Evolutionary conservation across 2,329 filamentous ascomycete species (phyloP).

Genomic region (Trichoderma breve): DNA sequence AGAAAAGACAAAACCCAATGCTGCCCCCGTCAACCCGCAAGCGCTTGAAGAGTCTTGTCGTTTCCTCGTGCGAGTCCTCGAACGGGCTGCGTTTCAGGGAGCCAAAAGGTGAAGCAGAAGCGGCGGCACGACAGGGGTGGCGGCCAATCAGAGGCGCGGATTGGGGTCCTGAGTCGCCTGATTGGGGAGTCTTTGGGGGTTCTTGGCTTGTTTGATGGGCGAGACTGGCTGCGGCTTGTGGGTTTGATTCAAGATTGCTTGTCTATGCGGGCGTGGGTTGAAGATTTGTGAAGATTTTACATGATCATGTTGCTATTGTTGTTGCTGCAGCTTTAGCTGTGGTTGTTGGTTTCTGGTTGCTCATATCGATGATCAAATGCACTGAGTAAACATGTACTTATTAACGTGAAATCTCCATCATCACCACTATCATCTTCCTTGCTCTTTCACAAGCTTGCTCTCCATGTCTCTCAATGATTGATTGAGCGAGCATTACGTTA

Average conservation of each 20-base stretch:
- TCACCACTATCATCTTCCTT: background rate
- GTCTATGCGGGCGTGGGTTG: background rate
- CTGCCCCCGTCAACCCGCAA: background rate
- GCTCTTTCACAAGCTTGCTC: background rate
- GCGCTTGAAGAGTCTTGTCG: background rate
- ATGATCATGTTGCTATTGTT: background rate
- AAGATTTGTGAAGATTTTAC: background rate
- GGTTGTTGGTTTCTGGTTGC: background rate
- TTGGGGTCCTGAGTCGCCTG: constrained; percentile 17
- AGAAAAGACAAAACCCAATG: background rate
- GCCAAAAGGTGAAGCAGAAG: constrained; percentile 18
- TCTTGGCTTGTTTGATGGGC: background rate
- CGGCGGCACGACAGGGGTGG: background rate
- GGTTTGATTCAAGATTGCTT: background rate
- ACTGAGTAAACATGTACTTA: background rate
- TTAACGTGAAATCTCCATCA: background rate
- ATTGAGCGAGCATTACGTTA: background rate
- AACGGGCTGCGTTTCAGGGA: constrained; percentile 20
- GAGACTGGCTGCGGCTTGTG: background rate
- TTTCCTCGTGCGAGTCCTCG: background rate
- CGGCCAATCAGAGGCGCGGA: constrained; percentile 16
- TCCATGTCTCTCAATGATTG: background rate
- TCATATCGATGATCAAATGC: background rate
- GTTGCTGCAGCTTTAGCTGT: background rate
- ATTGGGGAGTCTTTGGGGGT: constrained; percentile 16